These are phyloP conservation scores for Citrus maxima DNA, from an alignment of 345 rosid genomes.

Conservation along the genomic window DNA sequence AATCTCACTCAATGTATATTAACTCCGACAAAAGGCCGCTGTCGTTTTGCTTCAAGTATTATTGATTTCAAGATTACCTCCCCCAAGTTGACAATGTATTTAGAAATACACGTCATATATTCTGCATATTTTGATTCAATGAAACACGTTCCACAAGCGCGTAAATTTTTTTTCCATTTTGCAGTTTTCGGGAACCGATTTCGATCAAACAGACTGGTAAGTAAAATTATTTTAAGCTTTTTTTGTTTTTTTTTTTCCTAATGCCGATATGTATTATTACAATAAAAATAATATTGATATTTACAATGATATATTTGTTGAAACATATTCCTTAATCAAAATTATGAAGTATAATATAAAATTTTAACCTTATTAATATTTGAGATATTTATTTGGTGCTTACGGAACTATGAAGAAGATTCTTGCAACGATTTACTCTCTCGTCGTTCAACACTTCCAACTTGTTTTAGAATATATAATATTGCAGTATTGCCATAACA, in stretches of 20 bases:
- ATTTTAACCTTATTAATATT: no score
- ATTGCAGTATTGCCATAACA: neutral
- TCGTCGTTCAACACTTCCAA: slow-evolving; percentile 3
- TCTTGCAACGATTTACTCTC: neutral
- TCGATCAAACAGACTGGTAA: no score
- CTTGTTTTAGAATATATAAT: neutral
- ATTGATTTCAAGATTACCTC: no score
- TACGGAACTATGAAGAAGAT: neutral
- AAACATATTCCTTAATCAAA: no score
- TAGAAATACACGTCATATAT: neutral
- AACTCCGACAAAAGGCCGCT: no score
- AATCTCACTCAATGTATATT: neutral
- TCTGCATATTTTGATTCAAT: neutral
- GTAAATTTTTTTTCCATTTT: neutral
- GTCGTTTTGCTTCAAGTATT: no score
- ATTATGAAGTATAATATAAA: no score
- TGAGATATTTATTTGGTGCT: neutral
- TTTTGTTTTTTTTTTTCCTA: no score
- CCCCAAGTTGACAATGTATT: neutral
- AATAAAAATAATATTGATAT: no score
- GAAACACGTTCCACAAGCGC: neutral
- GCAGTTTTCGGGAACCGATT: neutral
- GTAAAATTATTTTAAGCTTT: no score
- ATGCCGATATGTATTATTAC: accelerated
- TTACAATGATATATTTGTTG: no score